phyloP scores from a whole-genome alignment of 1,284 basidiomycete genomes.

The Testicularia cyperi region DNA sequence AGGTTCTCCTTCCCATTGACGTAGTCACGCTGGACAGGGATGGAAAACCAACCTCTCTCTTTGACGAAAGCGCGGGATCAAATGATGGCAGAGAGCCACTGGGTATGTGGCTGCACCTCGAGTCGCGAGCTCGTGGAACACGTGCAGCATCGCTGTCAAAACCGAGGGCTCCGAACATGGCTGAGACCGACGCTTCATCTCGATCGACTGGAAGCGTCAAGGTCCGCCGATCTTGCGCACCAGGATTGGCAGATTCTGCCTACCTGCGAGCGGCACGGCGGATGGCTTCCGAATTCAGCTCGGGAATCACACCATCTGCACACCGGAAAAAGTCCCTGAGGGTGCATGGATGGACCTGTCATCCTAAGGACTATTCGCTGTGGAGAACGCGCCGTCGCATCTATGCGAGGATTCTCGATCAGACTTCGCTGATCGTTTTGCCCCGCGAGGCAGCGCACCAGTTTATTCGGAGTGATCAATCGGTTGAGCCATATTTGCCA shows the following conservation, averaged over 20 bases:
- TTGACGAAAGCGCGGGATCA: too few species aligned
- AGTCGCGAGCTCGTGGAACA: neutral
- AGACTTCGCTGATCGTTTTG: conserved; percentile 3
- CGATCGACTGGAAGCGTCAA: too few species aligned
- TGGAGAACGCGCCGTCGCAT: conserved; percentile 8
- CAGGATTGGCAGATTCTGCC: too few species aligned
- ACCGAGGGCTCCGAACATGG: neutral
- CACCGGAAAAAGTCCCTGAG: conserved; percentile 5
- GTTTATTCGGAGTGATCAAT: neutral
- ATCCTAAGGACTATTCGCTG: conserved; percentile 10
- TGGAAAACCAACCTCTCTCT: neutral
- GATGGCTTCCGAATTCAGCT: conserved; percentile 1
- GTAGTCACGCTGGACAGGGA: neutral
- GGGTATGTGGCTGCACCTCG: too few species aligned
- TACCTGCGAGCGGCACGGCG: neutral
- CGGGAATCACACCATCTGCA: neutral
- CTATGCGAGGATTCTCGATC: conserved; percentile 8
- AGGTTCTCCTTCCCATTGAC: conserved; percentile 19
- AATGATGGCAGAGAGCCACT: too few species aligned
- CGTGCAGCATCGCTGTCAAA: neutral
- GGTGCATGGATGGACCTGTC: conserved; percentile 14
- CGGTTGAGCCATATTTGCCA: too few species aligned
- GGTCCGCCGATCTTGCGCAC: too few species aligned
- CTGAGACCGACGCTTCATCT: neutral
- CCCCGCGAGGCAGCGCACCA: too few species aligned